Base-by-base conservation (phyloP, 2,329 filamentous ascomycete genomes). In the Plectosphaerella cucumerina region DNA sequence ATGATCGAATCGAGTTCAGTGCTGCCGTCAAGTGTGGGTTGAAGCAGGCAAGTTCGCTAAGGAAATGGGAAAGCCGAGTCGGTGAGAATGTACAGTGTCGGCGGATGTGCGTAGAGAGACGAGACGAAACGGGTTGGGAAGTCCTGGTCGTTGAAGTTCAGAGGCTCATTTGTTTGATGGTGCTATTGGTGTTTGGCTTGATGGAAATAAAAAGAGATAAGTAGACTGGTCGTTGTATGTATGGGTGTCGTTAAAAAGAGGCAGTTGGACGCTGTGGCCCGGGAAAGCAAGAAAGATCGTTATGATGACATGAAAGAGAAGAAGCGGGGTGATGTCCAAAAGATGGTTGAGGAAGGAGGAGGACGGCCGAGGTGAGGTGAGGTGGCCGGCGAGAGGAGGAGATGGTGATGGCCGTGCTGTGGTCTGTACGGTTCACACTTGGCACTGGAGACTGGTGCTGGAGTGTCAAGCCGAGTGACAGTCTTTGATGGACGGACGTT, bases 241-340 rank as follows among this genome's bases (percentile, higher is more conserved):
- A 22, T 47, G 21, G n/a, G 34, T 49, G 51, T 56, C 55, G 55
- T 42, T 57, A 37, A 55, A n/a, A 51, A 50, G 26, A 31, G 48
- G 43, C 45, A 43, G 17, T 42, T 39, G 54, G 52, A 56, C 56
- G 39, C 41, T 34, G 44, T 18, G 23, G 50, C 48, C 56, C 50
- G 33, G 35, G 50, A 68, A 65, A 58, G 60, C 59, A 62, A 63
- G 62, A 59, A 61, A 50, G 62, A 63, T 70, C 71, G 71, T 74
- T 74, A 74, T 67, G 58, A 65, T 63, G 64, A 73, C 71, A 74
- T 74, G 63, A 64, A 65, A 59, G 61, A 54, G 47, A 51, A 46
- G 62, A 50, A 47, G 47, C 20, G 42, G 48, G 52, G 42, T 31
- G 42, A 31, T 49, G 42, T 47, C 48, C 50, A 23, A 55, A 48